Evolutionary conservation across 331 rosid genomes (phyloP).

Genomic region (Quercus tomentella): DNA sequence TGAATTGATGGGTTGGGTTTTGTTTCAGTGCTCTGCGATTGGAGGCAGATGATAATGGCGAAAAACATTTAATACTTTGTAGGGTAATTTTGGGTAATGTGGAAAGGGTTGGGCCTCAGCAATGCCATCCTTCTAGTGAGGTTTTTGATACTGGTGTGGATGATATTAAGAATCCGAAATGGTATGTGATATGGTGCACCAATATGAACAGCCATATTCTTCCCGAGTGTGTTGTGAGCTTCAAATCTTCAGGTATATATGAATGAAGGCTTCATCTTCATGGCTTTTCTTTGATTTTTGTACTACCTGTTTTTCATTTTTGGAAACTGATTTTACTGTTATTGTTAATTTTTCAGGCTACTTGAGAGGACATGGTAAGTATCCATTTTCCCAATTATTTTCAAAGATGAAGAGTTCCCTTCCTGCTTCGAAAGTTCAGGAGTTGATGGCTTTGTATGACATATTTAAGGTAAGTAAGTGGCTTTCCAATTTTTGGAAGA

Average conservation of each 20-base stretch:
- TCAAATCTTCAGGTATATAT: conserved; percentile 36
- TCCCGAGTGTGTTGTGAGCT: conserved; percentile 57
- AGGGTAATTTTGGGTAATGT: conserved; percentile 55
- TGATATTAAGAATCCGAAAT: conserved; percentile 42
- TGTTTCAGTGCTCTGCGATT: conserved; percentile 39
- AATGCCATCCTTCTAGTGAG: conserved; percentile 35
- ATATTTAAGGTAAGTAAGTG: conserved; percentile 29
- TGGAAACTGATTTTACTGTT: background rate
- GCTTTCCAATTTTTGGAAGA: background rate
- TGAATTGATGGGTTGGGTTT: conserved; percentile 4
- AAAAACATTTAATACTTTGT: conserved; percentile 53
- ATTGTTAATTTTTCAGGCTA: conserved; percentile 21
- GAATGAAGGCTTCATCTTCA: background rate
- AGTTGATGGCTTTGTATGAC: conserved; percentile 18
- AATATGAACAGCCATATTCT: conserved; percentile 50
- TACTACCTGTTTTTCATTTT: background rate
- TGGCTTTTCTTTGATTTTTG: background rate
- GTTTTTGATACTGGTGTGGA: conserved; percentile 56
- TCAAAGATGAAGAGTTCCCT: conserved; percentile 34
- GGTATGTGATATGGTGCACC: conserved; percentile 54
- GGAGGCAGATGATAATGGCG: conserved; percentile 39
- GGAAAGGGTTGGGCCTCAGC: conserved; percentile 49
- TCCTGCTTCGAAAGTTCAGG: conserved; percentile 35
- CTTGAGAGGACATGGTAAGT: conserved; percentile 2
- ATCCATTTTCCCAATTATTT: conserved; percentile 21